phyloP scores from a whole-genome alignment of 768 basidiomycete species.

The Neoboletus brunneissimus region DNA sequence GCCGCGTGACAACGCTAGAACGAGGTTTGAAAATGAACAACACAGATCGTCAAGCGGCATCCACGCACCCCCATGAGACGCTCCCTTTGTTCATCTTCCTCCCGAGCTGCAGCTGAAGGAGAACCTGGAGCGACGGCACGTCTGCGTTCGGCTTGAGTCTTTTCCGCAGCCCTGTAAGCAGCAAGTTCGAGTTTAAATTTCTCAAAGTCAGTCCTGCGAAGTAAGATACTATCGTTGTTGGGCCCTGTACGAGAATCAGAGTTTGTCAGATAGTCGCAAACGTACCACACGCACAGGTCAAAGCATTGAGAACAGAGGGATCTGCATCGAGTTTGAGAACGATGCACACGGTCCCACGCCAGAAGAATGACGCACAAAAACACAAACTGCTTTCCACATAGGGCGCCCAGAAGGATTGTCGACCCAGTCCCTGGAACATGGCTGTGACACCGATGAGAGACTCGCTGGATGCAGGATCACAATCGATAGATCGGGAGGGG shows the following conservation, averaged over 20 bases:
- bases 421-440: background rate
- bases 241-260: constrained; percentile 21
- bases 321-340: constrained; percentile 1
- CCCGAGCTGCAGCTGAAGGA: background rate
- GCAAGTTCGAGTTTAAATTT: background rate
- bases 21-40: background rate
- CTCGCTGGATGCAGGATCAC: constrained; percentile 7
- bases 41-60: background rate
- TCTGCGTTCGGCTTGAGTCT: background rate
- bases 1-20: constrained; percentile 5
- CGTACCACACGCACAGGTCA: constrained; percentile 14
- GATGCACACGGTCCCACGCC: no score
- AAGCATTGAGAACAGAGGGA: background rate
- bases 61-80: constrained; percentile 1
- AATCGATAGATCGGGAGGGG: background rate
- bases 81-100: background rate
- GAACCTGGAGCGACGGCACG: background rate
- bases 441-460: constrained; percentile 3
- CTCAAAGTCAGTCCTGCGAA: constrained; percentile 23
- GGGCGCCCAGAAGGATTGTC: constrained; percentile 18
- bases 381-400: constrained; percentile 20
- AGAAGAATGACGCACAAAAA: constrained; percentile 19
- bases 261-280: background rate
- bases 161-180: background rate
- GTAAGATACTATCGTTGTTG: background rate